Base-by-base conservation (phyloP, 2,329 filamentous ascomycete species). In the Trichoderma sp. region DNA sequence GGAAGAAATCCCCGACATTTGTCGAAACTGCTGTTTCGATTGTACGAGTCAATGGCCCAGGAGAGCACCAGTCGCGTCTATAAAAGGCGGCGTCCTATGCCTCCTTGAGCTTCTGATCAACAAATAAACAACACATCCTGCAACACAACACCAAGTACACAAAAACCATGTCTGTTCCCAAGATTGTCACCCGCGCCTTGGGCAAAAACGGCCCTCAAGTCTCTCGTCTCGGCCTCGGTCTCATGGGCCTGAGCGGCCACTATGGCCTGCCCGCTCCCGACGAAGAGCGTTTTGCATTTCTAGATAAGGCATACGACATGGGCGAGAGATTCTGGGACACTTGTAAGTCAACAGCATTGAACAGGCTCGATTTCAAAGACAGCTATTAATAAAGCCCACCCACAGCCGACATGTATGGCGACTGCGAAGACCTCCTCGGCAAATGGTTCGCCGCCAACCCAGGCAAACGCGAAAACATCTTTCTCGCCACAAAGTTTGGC, bases 251-350 rank as follows among this genome's bases (percentile, higher is more conserved):
- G 32, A 77, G 77, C 30, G 58, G 74, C 2, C 78, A 71, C 59
- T 83, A 83, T 49, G 81, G 82, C 28, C 4, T 83, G 82, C 64
- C 55, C 18, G 68, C 69, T 63, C 79, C 84, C 1, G 84, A 87
- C 34, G 75, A 81, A 26, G 83, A 87, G 70, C 82, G 84, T 3
- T 78, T 87, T 67, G 80, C 80, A 3, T 72, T 88, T 3, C 81
- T 88, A 26, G 84, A 87, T 73, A 79, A 79, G n/a, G 82, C 82
- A 3, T 83, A 83, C 76, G 82, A 83, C 34, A 71, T 83, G 2
- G 86, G 86, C 61, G 81, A 83, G 60, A 80, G 79, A 14, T 83
- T 83, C 73, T 88, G 85, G 85, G 86, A 88, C 70, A 82, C 81
- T 5, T 34, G 63, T 66, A 16, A 32, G 52, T 46, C 3, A 21